These are phyloP conservation scores for Diaporthe nobilis DNA, from an alignment of 2,329 filamentous ascomycete species.

Conservation along the genomic window DNA sequence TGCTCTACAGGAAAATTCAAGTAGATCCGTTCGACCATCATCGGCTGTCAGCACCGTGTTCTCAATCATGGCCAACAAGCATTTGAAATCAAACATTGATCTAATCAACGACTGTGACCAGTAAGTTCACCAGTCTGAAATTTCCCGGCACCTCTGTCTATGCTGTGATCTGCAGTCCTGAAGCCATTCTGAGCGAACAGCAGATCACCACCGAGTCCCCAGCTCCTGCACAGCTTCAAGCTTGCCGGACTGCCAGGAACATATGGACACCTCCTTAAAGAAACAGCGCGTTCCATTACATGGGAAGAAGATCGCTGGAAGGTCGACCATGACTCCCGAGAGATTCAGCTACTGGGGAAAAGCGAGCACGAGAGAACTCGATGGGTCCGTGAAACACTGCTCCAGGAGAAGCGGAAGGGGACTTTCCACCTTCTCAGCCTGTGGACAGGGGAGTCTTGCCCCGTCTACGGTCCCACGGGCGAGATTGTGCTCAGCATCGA, in stretches of 20 bases:
- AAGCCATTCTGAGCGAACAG: no score
- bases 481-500: neutral
- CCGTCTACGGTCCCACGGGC: neutral
- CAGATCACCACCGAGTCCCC: neutral
- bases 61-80: neutral
- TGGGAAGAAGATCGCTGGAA: neutral
- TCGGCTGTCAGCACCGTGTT: no score
- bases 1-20: neutral
- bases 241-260: neutral
- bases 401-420: neutral
- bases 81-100: neutral
- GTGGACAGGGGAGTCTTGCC: neutral
- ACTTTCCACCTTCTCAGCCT: neutral
- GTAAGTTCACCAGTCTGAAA: no score
- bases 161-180: neutral
- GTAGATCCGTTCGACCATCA: no score
- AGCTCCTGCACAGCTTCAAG: neutral
- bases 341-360: neutral
- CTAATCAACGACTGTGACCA: conserved; percentile 1
- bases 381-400: neutral
- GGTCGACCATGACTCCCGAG: neutral
- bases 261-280: neutral
- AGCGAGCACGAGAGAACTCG: neutral
- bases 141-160: neutral
- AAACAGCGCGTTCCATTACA: neutral